Base-by-base conservation (phyloP, 2,329 filamentous ascomycete genomes). In the Pseudogymnoascus sp. region DNA sequence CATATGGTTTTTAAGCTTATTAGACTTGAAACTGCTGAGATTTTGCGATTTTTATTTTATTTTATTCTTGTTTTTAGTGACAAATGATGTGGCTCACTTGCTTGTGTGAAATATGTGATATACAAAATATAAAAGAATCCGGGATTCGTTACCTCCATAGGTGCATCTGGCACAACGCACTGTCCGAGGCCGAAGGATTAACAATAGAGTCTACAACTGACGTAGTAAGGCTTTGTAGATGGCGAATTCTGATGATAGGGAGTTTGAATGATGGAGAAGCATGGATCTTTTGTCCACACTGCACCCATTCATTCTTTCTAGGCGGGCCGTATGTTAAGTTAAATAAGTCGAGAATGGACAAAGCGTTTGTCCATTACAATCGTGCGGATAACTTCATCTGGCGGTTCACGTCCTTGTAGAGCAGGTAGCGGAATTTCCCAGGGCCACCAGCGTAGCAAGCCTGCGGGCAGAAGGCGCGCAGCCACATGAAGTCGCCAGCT, bases 401-500 rank as follows among this genome's bases (percentile, higher is more conserved):
- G 10, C 59, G 59, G 16, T 61, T 61, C 14, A 61, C 59, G 59
- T 61, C 59, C 59, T 61, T 61, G 59, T 61, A 61, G 14, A 61
- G 59, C 59, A 61, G 24, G 16, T 61, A 61, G 31, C 59, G 59
- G 59, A 61, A 61, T 31, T 61, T 61, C 38, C 59, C 59, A 40
- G 59, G 59, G 31, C 59, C 59, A 40, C 59, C 59, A 0, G 59
- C 59, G 11, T 61, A 61, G 16, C 59, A 61, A 5, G 59, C 59
- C 16, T 61, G 59, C 1, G 59, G 59, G 59, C 59, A 61, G 4
- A 61, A 61, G 38, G 59, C 59, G 21, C 59, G 59, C 4, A 61
- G 6, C 59, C 59, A 61, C 59, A 61, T 61, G 59, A 61, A 61
- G 38, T 61, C 59, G n/a, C 59, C 59, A 42, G 59, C 59, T 19